Base-by-base conservation (phyloP, 169 alveolate genomes). In the Plasmodium vivax region DNA sequence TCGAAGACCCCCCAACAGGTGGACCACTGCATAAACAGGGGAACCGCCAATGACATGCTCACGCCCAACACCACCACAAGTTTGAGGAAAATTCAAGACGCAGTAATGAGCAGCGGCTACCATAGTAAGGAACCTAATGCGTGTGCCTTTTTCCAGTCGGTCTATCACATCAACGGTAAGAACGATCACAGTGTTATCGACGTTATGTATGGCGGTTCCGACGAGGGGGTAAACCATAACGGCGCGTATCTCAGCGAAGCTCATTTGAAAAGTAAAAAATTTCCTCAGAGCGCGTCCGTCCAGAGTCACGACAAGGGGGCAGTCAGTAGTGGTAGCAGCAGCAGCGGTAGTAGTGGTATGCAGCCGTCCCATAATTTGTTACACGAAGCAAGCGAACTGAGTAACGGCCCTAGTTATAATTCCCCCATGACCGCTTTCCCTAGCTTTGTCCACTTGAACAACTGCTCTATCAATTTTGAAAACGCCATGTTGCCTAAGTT, bases 1-100 rank as follows among this genome's bases (percentile, higher is more conserved):
- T 41, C 51, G n/a, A 72, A 84, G 75, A 73, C 92, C 16, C 83
- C 92, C 9, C 56, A 41, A 1, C 54, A 71, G 54, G 72, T 32
- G 43, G 74, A 72, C 54, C 41, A 41, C 75, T 72, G 7, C 83
- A 32, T 32, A 72, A 72, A 84, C n/a, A 30, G 34, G 16, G 92
- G 41, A 7, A 56, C 32, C 27, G 12, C 58, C 16, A 82, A 34
- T 82, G 75, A 23, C 41, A 54, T 71, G 45, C 19, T 73, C 54
- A 43, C 16, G 43, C 12, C 71, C n/a, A 71, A 84, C 36, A 72
- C 77, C 54, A 84, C 54, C 27, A 72, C 84, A 3, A 41, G 92
- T 16, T 47, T 36, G 75, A 68, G 72, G 27, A 84, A 84, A 36
- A 84, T 72, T 23, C 36, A 71, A 23, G 83, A 84, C 30, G 34